These are phyloP conservation scores for Polymyxa betae DNA, from an alignment of 208 protist genomes.

Conservation along the genomic window DNA sequence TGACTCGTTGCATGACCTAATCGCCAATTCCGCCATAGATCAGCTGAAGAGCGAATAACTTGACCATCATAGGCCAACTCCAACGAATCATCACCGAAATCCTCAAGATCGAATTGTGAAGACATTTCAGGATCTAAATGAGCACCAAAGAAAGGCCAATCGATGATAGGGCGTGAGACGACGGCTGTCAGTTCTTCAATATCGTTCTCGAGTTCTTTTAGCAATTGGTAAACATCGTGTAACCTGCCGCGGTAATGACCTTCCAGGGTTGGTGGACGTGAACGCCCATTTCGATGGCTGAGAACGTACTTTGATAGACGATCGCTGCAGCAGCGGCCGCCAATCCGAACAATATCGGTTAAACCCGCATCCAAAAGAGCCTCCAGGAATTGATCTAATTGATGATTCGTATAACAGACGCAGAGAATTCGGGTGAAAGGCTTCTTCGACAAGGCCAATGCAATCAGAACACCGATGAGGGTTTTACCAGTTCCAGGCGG, in stretches of 20 bases:
- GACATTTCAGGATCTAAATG: neutral
- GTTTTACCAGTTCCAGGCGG: neutral
- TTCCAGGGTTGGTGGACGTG: neutral
- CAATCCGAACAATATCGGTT: neutral
- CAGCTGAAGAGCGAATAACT: neutral
- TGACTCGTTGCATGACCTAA: neutral
- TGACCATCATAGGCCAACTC: too few relatives aligned
- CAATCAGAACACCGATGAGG: neutral
- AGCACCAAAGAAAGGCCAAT: too few relatives aligned
- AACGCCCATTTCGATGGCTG: neutral
- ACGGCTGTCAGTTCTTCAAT: neutral
- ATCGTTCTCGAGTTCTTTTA: neutral
- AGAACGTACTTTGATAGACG: neutral
- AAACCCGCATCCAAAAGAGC: neutral
- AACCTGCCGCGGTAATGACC: neutral
- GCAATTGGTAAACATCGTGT: neutral
- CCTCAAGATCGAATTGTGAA: neutral
- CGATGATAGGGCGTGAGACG: too few relatives aligned
- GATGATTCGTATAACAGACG: neutral
- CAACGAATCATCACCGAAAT: neutral
- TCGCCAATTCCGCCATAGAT: neutral
- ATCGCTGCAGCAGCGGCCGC: too few relatives aligned
- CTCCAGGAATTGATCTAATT: neutral
- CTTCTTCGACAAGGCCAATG: neutral
- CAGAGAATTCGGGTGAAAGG: neutral